These are phyloP conservation scores for Salvia hispanica DNA, from an alignment of 257 asterid genomes.

Conservation along the genomic window DNA sequence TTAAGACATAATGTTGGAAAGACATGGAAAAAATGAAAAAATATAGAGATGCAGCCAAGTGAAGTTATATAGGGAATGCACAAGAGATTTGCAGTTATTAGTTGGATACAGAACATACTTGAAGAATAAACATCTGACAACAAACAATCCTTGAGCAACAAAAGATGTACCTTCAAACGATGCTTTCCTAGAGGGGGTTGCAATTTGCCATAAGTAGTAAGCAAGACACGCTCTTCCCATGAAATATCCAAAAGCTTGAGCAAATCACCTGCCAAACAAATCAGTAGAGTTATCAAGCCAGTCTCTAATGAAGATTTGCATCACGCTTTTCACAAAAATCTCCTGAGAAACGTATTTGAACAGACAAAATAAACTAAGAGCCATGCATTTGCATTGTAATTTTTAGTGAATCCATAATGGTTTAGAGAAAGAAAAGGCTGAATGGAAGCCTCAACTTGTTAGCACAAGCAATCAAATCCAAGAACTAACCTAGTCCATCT, in stretches of 20 bases:
- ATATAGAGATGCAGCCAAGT: slow-evolving; percentile 10
- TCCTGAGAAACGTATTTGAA: background rate
- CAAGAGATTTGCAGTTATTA: slow-evolving; percentile 23
- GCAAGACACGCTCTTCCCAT: slow-evolving; percentile 54
- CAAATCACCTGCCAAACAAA: slow-evolving; percentile 62
- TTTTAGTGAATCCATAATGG: background rate
- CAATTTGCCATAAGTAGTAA: slow-evolving; percentile 84
- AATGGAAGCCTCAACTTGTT: too few species aligned
- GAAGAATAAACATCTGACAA: slow-evolving; percentile 1
- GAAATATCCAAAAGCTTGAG: slow-evolving; percentile 83
- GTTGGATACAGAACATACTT: slow-evolving; percentile 5
- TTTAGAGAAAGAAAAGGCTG: too few species aligned
- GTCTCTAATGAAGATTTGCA: slow-evolving; percentile 23
- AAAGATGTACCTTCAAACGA: slow-evolving; percentile 73
- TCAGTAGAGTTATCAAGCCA: slow-evolving; percentile 22
- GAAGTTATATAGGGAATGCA: slow-evolving; percentile 1
- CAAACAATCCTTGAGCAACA: slow-evolving; percentile 22
- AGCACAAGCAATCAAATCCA: too few species aligned
- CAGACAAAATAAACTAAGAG: background rate
- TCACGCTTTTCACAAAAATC: background rate
- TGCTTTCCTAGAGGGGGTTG: slow-evolving; percentile 93
- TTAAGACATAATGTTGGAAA: slow-evolving; percentile 1
- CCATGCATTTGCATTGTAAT: background rate
- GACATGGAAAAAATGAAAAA: background rate
- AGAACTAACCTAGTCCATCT: slow-evolving; percentile 64